Base-by-base conservation (phyloP, 1,284 basidiomycete genomes). In the Cerrena zonata region DNA sequence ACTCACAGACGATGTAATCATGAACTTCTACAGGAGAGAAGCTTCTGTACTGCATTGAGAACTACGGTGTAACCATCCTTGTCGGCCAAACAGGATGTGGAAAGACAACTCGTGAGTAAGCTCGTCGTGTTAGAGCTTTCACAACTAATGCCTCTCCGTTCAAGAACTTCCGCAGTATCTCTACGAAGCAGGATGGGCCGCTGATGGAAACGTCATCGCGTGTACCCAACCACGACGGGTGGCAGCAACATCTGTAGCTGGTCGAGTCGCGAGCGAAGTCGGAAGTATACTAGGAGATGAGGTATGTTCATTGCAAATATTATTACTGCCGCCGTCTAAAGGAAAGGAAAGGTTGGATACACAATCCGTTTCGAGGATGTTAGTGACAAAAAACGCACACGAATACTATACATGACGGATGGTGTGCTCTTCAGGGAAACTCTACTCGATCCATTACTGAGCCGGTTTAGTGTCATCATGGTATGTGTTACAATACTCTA, bases 331-430 rank as follows among this genome's bases (percentile, higher is more conserved):
- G 40, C n/a, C n/a, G 26, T 41, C 23, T 49, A 25, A 23, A 15
- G 4, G 13, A 13, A n/a, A n/a, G 36, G 22, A 38, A 49, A 92
- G 89, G 94, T 98, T 54, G 95, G 96, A 5, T 99, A 99, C 66
- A 91, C 92, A 2, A 97, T 99, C 58, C 86, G 96, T 11, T 99
- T 99, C 58, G 96, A 99, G 68, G 94, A 99, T 63, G 80, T 94
- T 41, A 89, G 87, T 61, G 80, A 78, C 65, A 85, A 85, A 63
- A 75, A 85, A 49, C 74, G 80, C 45, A 99, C 95, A 0, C 78
- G 90, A n/a, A 90, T 99, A 64, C 83, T 94, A 51, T 99, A 98
- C 70, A 81, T 98, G 80, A 99, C 96, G 24, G 96, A 99, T 66
- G 95, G 96, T 39, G 94, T 97, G 81, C 80, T 99, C 23, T 93